Conservation (phyloP, 78 protist species). For the Dictyostelium purpureum region DNA sequence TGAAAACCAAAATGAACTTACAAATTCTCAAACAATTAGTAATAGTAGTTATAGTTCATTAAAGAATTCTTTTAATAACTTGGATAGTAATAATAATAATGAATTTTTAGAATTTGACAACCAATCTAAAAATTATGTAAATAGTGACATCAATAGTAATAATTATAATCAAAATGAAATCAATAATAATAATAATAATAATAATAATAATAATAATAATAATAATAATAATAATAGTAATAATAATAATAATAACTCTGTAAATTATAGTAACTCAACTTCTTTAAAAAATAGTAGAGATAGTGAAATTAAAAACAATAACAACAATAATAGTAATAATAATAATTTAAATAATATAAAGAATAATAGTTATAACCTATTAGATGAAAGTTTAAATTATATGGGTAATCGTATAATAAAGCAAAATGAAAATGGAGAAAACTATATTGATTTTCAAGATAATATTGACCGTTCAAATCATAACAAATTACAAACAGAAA, state of each 20-base stretch:
- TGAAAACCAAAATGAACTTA: background rate
- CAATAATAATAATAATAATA: background rate
- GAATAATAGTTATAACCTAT: background rate
- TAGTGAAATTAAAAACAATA: background rate
- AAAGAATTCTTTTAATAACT: background rate
- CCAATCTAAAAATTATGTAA: background rate
- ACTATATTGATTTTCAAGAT: background rate
- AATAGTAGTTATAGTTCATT: background rate
- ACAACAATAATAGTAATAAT: background rate
- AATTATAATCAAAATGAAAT: background rate
- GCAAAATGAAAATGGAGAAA: background rate
- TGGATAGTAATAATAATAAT: background rate
- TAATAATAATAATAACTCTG: background rate
- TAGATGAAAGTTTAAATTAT: background rate
- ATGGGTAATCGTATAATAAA: background rate
- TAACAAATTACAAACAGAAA: conserved; percentile 1
- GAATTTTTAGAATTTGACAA: background rate
- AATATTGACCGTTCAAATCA: background rate
- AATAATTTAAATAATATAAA: background rate
- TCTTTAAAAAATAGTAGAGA: conserved; percentile 2
- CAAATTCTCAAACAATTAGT: background rate
- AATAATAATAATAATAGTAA: background rate
- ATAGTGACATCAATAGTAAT: background rate
- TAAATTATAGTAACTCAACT: background rate
- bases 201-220: background rate